Base-by-base conservation (phyloP, 306 rosid species). In the Rubus idaeus region DNA sequence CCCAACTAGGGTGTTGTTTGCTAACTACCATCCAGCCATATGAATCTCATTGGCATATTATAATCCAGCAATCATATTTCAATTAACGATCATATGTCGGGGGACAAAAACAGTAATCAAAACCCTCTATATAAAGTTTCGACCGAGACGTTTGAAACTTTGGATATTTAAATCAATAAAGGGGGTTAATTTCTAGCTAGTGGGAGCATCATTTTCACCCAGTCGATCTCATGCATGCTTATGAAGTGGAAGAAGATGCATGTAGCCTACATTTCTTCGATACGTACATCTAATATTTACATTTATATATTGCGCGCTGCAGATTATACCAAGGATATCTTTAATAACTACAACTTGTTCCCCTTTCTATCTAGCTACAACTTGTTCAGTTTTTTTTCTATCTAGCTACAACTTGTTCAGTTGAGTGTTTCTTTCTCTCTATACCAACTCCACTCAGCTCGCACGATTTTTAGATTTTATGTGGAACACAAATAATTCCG, bases 291-390 rank as follows among this genome's bases (percentile, higher is more conserved):
- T 71, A 11, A 41, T 10, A 57, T 8, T 8, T n/a, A 56, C 12
- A 20, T 61, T 71, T 18, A 20, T 18, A 23, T 57, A n/a, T 30
- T 30, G 35, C 35, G 35, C 2, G 35, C 35, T 30, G 35, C 35
- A 30, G 35, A 30, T 26, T 30, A 30, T 30, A 50, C 65, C 71
- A 13, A 66, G 41, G 82, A 82, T 82, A 82, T 12, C 71, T 49
- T 52, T 77, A n/a, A 71, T 53, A 77, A 17, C 37, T 14, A 14
- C 81, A 81, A 81, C 39, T 71, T 44, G 78, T 57, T 12, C 13
- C 5, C n/a, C n/a, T n/a, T n/a, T n/a, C n/a, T n/a, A n/a, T n/a
- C 35, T 74, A 75, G 10, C 20, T 16, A 21, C 85, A 73, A 62
- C 1, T 35, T 63, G 45, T 63, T 13, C 21, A 63, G 21, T 6